Evolutionary conservation across 139 green algal species (phyloP), one percentile per base, ranked within the genome.

Genomic region (Picochlorum sp.): DNA sequence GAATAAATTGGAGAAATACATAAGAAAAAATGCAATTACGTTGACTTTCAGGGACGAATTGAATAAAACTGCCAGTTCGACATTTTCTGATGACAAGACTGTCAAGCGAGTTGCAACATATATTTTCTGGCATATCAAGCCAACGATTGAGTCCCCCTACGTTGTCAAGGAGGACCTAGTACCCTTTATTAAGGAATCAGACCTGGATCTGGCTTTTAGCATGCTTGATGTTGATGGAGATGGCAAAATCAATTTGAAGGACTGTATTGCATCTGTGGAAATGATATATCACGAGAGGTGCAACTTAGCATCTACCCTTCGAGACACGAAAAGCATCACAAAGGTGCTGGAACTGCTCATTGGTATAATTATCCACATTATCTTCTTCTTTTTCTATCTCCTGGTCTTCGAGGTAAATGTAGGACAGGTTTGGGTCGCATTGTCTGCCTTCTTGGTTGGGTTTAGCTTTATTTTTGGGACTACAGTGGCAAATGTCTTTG

Each of bases 241-340:
- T 47, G 71, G 72, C 12, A 36, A 50, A 29, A 56, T 83, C 16
- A 66, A 31, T 25, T 41, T 75, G 52, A 65, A 66, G 24, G 72
- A 70, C 16, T 61, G 60, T 51, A 52, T 33, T 36, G 20, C 31
- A 28, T 47, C 67, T 16, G n/a, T 70, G 8, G 22, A 62, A 16
- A 44, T 22, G 4, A 39, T 66, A 10, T 71, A 59, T 61, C 51
- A 79, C 66, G 83, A 88, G 52, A 74, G 85, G 9, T 64, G 70
- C 50, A 80, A 86, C 55, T 72, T 93, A 59, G 79, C 84, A 4
- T 59, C 83, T 33, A 77, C 76, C 22, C 75, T 93, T 28, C 77
- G 79, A 51, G 85, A 93, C 72, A 84, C 77, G 3, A 32, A 28
- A 16, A 50, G 22, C 29, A 49, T 61, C 33, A 28, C 31, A 4